Percentiles rank a stretch among this genome's conserved stretches.
Conservation (phyloP, 805 yeast species). For the Pichia ethanolica region DNA sequence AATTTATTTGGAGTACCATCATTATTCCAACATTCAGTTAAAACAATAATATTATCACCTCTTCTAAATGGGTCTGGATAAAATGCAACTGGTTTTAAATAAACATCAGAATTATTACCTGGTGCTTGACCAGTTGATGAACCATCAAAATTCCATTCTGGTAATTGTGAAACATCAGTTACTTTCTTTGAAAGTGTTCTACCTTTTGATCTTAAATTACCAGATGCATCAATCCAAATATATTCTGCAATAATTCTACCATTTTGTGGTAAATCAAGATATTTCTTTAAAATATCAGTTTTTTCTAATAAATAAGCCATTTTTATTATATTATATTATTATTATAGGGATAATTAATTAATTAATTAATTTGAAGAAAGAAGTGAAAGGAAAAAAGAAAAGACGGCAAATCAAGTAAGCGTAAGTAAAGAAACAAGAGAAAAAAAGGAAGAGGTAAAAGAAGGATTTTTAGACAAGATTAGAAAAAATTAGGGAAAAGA, state of each 20-base stretch:
- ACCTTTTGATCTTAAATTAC: slow-evolving; percentile 89
- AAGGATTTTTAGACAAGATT: background rate
- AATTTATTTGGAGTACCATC: slow-evolving; percentile 98
- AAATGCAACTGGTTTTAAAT: slow-evolving; percentile 89
- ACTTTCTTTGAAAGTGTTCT: slow-evolving; percentile 71
- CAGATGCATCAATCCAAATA: slow-evolving; percentile 94
- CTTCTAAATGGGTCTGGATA: slow-evolving; percentile 97
- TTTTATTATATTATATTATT: background rate
- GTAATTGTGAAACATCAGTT: slow-evolving; percentile 72
- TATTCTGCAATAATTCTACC: slow-evolving; percentile 91
- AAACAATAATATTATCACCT: slow-evolving; percentile 92
- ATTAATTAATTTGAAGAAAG: background rate
- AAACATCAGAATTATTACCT: slow-evolving; percentile 93
- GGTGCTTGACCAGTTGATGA: slow-evolving; percentile 98
- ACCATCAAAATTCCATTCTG: slow-evolving; percentile 99
- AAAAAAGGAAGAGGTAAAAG: background rate
- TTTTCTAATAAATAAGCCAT: slow-evolving; percentile 39
- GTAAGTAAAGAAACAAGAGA: background rate
- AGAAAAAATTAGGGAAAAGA: background rate
- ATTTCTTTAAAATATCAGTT: slow-evolving; percentile 77
- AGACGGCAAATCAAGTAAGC: background rate
- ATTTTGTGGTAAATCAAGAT: slow-evolving; percentile 74
- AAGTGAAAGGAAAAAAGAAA: background rate
- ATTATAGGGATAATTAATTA: background rate
- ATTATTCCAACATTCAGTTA: slow-evolving; percentile 95